phyloP scores from a whole-genome alignment of 305 asterid genomes.

The Euphrasia arctica region DNA sequence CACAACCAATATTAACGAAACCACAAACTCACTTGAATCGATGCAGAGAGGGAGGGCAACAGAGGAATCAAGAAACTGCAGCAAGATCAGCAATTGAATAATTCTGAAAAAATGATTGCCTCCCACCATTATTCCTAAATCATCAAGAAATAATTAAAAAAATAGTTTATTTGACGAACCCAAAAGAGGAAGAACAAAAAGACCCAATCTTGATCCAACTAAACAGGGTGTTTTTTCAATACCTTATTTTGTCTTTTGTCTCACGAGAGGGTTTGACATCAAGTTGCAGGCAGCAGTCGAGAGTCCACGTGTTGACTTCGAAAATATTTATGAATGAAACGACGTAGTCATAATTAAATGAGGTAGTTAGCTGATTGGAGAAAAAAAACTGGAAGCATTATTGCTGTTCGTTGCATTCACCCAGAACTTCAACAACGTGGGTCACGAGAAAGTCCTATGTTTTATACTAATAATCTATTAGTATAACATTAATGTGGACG shows the following conservation, averaged over 20 bases:
- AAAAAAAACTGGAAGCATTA: not conserved
- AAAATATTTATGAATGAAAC: not conserved
- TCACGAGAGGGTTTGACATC: not conserved
- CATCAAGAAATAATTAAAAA: not conserved
- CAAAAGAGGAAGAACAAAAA: not conserved
- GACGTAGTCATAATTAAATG: no score
- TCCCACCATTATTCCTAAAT: slow-evolving; percentile 40
- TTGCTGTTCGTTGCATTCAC: not conserved
- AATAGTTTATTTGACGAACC: not conserved
- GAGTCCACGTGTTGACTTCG: slow-evolving; percentile 1
- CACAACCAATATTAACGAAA: slow-evolving; percentile 8
- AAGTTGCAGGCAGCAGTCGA: not conserved
- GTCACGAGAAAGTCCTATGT: not conserved
- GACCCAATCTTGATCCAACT: not conserved
- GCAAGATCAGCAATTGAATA: slow-evolving; percentile 37
- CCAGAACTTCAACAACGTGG: not conserved
- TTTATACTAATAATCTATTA: no score
- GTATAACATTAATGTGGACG: no score
- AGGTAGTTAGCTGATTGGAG: not conserved
- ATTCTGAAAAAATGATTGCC: slow-evolving; percentile 28
- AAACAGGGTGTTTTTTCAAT: not conserved
- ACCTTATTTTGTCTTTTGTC: not conserved
- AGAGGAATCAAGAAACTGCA: slow-evolving; percentile 41
- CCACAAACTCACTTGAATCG: slow-evolving; percentile 46
- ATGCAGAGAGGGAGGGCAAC: not conserved